Conservation (phyloP, 2,329 filamentous ascomycete species). For the Curvularia eragrostidis region DNA sequence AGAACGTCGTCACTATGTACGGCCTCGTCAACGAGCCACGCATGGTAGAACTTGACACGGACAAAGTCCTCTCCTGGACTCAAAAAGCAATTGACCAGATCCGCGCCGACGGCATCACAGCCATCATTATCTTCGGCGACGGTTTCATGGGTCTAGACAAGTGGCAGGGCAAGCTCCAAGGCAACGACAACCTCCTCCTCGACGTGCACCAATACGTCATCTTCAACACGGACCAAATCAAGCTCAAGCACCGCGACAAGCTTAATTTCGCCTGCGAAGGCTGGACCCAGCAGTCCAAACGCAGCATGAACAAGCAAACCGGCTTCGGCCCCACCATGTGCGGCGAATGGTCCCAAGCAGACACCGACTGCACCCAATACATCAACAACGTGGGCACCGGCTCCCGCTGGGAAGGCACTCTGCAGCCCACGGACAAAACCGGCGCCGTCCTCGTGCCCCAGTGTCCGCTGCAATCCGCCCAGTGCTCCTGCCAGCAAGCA, state of each 20-base stretch:
- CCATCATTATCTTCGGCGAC: conserved; percentile 85
- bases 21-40: conserved; percentile 93
- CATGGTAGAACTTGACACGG: conserved; percentile 71
- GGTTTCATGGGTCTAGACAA: conserved; percentile 91
- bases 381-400: conserved; percentile 91
- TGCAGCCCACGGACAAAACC: conserved; percentile 69
- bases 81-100: conserved; percentile 73
- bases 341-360: conserved; percentile 96
- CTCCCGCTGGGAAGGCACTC: conserved; percentile 89
- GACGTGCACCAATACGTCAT: conserved; percentile 99
- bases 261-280: conserved; percentile 84
- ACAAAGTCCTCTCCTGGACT: conserved; percentile 80
- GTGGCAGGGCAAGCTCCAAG: conserved; percentile 84
- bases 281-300: conserved; percentile 80
- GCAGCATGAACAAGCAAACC: conserved; percentile 73
- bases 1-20: conserved; percentile 90
- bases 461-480: conserved; percentile 69
- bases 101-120: conserved; percentile 75
- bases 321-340: conserved; percentile 94
- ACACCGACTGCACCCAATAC: conserved; percentile 88
- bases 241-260: conserved; percentile 80
- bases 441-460: conserved; percentile 71
- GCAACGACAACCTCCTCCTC: conserved; percentile 76
- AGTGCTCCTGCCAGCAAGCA: conserved; percentile 76
- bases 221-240: conserved; percentile 90